Evolutionary conservation across 73 alveolate species (phyloP).

Genomic region (Effrenium voratum): DNA sequence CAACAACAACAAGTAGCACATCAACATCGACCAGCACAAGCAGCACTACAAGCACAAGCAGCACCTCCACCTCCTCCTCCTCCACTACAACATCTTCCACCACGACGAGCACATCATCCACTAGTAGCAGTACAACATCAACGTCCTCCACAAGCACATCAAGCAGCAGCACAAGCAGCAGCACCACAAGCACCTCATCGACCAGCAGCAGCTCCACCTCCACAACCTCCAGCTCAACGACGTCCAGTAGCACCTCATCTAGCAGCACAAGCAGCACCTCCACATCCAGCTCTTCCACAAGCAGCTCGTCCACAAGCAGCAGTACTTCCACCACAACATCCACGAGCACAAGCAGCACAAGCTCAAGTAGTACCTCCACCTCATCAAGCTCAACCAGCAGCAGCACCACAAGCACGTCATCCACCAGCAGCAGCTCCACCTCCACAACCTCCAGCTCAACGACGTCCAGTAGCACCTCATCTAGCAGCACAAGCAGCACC

Average conservation of each 20-base stretch:
- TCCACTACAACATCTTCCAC: not conserved
- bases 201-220: slow-evolving; percentile 37
- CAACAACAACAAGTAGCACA: not conserved
- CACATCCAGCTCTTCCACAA: slow-evolving; percentile 18
- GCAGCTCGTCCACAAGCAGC: slow-evolving; percentile 11
- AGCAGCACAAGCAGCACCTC: not conserved
- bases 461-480: not conserved
- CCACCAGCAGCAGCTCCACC: slow-evolving; percentile 8
- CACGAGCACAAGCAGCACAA: slow-evolving; percentile 16
- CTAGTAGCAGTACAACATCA: not conserved
- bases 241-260: not conserved
- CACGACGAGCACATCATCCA: not conserved
- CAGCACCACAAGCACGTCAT: not conserved
- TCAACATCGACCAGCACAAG: not conserved
- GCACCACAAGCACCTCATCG: not conserved
- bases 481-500: slow-evolving; percentile 25
- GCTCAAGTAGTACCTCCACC: slow-evolving; percentile 8
- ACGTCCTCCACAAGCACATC: slow-evolving; percentile 3
- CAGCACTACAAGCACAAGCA: not conserved
- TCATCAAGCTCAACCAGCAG: slow-evolving; percentile 5
- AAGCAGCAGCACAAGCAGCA: not conserved
- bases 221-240: not conserved
- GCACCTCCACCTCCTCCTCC: not conserved
- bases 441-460: slow-evolving; percentile 3
- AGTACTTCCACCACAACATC: not conserved